Base-by-base conservation (phyloP, 768 basidiomycete species). In the Boletus sensibilis region DNA sequence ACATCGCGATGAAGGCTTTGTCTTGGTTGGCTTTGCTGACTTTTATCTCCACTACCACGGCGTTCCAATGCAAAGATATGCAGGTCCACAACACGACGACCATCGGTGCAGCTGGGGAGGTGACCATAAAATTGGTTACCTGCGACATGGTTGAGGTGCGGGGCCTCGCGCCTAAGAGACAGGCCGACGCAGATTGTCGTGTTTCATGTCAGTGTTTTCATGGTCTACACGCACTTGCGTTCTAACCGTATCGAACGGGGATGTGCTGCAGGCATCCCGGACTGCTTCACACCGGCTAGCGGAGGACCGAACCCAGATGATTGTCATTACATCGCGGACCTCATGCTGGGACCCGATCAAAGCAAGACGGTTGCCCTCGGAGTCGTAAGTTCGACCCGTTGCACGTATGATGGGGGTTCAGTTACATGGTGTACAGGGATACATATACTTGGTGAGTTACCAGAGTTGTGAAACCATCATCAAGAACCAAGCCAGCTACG, bases 381-480 rank as follows among this genome's bases (percentile, higher is more conserved):
- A 16, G 2, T 3, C 9, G 42, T 23, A 25, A 16, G 41, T 16
- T 42, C 14, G 4, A 42, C 14, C 8, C 4, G 7, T 10, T 4
- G 10, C 38, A 39, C 9, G 16, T 25, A 4, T 9, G 41, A 42
- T 14, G 25, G 25, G 25, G 8, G 23, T 42, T 21, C 23, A 10
- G 8, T 39, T 18, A n/a, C n/a, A n/a, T 11, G 5, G 4, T 39
- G 18, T 39, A n/a, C 38, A n/a, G 38, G 14, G 21, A 2, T 0
- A 0, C 4, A 8, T 1, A 4, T 10, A 0, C 14, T 3, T 8
- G 3, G 0, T 2, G 23, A 25, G 2, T 25, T 42, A 25, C 16
- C 0, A 1, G 41, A 23, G 7, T 23, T 41, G 40, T 14, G 0
- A 12, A 14, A 0, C 3, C 4, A 6, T 4, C 20, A 1, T 41